Base-by-base conservation (phyloP, 225 moss, liverwort and hornwort genomes). In the Neckera pumila region DNA sequence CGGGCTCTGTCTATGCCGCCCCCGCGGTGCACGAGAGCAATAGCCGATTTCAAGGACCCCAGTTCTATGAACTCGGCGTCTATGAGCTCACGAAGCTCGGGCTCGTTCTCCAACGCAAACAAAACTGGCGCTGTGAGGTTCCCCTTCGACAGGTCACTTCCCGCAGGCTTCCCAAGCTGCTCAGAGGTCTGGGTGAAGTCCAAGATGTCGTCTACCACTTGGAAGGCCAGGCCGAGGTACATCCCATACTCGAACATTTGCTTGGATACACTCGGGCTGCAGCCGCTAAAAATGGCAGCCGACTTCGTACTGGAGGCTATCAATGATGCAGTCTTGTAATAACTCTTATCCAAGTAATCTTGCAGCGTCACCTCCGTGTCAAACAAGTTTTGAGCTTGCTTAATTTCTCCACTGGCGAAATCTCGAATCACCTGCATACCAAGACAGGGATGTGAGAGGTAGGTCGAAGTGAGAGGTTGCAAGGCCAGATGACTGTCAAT, bases 151-250 rank as follows among this genome's bases (percentile, higher is more conserved):
- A 97, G 83, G 56, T 97, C 97, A 42, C 96, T 97, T 42, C 97
- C 96, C 13, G 97, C 92, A 54, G 96, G 97, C 88, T 97, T 97
- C 30, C 97, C 96, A 8, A 97, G 95, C 91, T 96, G 95, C 84
- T 95, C 96, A 28, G 95, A 93, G 20, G 97, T 93, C 78, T 97
- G 96, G n/a, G 97, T 97, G 56, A 97, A 97, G 62, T 97, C 97
- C 85, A 97, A 84, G 86, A 97, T 96, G 73, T 97, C 96, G 43
- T 97, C 97, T 71, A 97, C 97, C 45, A 97, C 93, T 91, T 97
- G 97, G 78, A 97, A 97, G 13, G 96, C 95, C 79, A 97, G 56
- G 43, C 96, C 97, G 31, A 97, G 86, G 76, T 97, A 88, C 89
- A 95, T 91, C 9, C 97, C 97, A n/a, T 97, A 97, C 62, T 95